phyloP scores from a whole-genome alignment of 345 rosid species.

The Rhizophora mangle region DNA sequence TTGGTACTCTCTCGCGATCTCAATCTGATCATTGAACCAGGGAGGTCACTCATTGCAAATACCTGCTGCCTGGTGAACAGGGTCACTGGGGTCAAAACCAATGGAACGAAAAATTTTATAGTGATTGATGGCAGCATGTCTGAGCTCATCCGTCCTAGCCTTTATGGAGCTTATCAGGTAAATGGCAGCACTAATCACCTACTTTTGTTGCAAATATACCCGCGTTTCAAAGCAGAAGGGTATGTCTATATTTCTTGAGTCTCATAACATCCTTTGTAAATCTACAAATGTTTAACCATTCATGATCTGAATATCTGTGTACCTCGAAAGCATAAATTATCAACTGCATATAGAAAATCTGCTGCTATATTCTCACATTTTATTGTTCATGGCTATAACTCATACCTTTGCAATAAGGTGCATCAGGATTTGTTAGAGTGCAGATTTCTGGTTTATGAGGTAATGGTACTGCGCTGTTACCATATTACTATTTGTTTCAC shows the following conservation, averaged over 20 bases:
- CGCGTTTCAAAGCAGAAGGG: not conserved
- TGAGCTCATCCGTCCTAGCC: slow-evolving; percentile 97
- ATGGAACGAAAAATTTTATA: slow-evolving; percentile 86
- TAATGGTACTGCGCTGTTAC: not conserved
- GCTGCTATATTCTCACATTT: not conserved
- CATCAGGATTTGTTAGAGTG: not conserved
- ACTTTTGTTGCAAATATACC: not conserved
- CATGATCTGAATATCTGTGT: not conserved
- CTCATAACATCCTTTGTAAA: not conserved
- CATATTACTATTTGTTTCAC: not conserved
- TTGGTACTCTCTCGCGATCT: slow-evolving; percentile 74
- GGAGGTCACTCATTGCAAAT: slow-evolving; percentile 93
- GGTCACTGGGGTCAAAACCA: slow-evolving; percentile 91
- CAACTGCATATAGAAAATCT: not conserved
- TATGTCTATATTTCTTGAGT: not conserved
- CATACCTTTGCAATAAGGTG: not conserved
- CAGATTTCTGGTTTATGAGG: not conserved
- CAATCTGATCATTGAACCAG: slow-evolving; percentile 90
- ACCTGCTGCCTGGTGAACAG: slow-evolving; percentile 91
- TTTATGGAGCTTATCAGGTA: slow-evolving; percentile 95
- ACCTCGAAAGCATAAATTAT: not conserved
- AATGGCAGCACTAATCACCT: slow-evolving; percentile 8
- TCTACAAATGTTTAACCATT: too few relatives aligned
- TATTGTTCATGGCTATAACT: not conserved
- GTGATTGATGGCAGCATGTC: slow-evolving; percentile 99